Base-by-base conservation (phyloP, 1,284 basidiomycete species). In the Lentinula novae-zelandiae region DNA sequence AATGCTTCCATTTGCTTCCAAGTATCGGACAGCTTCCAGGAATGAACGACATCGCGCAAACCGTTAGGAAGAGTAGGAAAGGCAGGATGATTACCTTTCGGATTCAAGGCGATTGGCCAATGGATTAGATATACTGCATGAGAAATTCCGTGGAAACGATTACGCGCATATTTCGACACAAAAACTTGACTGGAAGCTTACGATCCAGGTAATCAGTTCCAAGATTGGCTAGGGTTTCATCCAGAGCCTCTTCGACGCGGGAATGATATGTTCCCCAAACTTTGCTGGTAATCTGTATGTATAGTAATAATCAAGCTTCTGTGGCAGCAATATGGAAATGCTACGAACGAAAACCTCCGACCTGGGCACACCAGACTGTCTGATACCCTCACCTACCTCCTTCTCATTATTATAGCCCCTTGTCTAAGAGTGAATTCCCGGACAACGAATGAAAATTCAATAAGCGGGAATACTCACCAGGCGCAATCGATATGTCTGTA, bases 1-100 rank as follows among this genome's bases (percentile, higher is more conserved):
- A 93, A 64, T 12, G 77, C 83, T 73, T 95, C 93, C 86, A 95
- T 89, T 71, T 90, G 86, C 65, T 81, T 83, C 93, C 93, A 95
- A 5, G 93, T 94, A 61, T 92, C 80, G 59, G 73, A 76, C 64
- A 91, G 70, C 48, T 85, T 78, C 84, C 89, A 90, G 50, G 80
- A 77, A 64, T 81, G 78, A 66, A 86, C 82, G 54, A 90, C 77
- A 66, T 91, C 86, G 53, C 90, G 84, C 55, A 77, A 80, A 39
- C 91, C 91, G 73, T 89, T 83, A 0, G 84, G 81, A 57, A 81
- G 85, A 17, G 77, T 82, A 9, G 89, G 91, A 74, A 92, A 82
- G 51, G 82, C 71, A 10, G 82, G 84, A 72, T 92, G 83, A 71
- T 89, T 90, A 13, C 89, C 92, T 42, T 86, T 83, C 6, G 86